phyloP scores from a whole-genome alignment of 495 filamentous ascomycete genomes.

The Lasiosphaeriaceae sp. region DNA sequence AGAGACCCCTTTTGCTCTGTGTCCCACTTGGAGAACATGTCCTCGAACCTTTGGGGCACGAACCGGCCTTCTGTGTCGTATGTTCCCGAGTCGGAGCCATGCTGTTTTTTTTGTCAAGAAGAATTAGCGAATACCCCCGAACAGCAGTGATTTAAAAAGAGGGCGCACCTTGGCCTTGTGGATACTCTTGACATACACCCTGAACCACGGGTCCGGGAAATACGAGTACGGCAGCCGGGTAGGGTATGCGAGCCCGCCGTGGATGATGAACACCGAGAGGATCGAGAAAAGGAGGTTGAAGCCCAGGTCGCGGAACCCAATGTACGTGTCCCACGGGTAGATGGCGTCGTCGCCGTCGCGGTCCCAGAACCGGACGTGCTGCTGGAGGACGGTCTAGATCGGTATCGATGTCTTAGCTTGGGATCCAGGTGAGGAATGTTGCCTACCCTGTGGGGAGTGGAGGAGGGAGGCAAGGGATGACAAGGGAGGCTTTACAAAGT shows the following conservation, averaged over 20 bases:
- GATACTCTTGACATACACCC: conserved; percentile 46
- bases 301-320: conserved; percentile 50
- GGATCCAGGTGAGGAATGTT: not conserved
- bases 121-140: not conserved
- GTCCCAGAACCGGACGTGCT: conserved; percentile 53
- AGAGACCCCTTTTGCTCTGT: conserved; percentile 17
- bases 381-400: conserved; percentile 42
- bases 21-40: conserved; percentile 55
- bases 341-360: conserved; percentile 45
- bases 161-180: conserved; percentile 44
- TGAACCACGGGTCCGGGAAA: conserved; percentile 41
- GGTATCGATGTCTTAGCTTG: not conserved
- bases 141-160: not conserved
- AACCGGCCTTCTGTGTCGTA: conserved; percentile 55
- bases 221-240: conserved; percentile 38
- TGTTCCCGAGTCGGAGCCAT: conserved; percentile 51
- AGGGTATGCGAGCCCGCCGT: conserved; percentile 49
- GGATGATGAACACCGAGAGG: conserved; percentile 44
- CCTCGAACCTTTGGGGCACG: conserved; percentile 53
- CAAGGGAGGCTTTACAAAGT: conserved; percentile 4
- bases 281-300: conserved; percentile 46
- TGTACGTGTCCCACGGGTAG: conserved; percentile 49
- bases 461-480: too few species aligned
- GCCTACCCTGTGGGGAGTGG: too few species aligned
- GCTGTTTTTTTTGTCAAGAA: conserved; percentile 25